phyloP scores from a whole-genome alignment of 169 alveolate genomes.

The Plasmodium blacklocki region DNA sequence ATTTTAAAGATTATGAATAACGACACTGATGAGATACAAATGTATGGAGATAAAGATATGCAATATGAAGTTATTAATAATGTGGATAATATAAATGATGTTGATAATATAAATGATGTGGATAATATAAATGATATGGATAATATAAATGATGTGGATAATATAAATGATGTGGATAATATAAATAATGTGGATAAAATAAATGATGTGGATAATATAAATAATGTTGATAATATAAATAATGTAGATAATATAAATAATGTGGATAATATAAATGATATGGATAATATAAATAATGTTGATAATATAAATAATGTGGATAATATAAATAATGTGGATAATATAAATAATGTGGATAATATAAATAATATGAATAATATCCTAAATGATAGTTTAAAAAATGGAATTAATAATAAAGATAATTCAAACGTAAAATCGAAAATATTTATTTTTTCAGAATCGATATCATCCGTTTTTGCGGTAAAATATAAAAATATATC shows the following conservation, averaged over 20 bases:
- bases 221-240: not conserved
- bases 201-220: not conserved
- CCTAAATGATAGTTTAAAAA: not conserved
- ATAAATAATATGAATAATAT: constrained; percentile 7
- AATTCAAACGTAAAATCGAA: constrained; percentile 48
- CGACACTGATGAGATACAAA: not conserved
- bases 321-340: constrained; percentile 15
- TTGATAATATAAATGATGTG: not conserved
- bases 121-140: not conserved
- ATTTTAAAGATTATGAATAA: constrained; percentile 18
- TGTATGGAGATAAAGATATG: no score
- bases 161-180: not conserved
- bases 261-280: not conserved
- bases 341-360: not conserved
- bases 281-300: not conserved
- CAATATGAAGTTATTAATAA: not conserved
- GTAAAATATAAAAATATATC: constrained; percentile 32
- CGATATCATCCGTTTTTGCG: constrained; percentile 64
- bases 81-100: constrained; percentile 2
- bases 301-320: not conserved
- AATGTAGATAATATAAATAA: not conserved
- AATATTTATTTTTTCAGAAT: constrained; percentile 68
- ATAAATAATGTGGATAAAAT: no score
- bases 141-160: constrained; percentile 17
- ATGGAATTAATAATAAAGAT: constrained; percentile 6